phyloP scores from a whole-genome alignment of 768 basidiomycete species.

The Termitomyces eurrhizus region DNA sequence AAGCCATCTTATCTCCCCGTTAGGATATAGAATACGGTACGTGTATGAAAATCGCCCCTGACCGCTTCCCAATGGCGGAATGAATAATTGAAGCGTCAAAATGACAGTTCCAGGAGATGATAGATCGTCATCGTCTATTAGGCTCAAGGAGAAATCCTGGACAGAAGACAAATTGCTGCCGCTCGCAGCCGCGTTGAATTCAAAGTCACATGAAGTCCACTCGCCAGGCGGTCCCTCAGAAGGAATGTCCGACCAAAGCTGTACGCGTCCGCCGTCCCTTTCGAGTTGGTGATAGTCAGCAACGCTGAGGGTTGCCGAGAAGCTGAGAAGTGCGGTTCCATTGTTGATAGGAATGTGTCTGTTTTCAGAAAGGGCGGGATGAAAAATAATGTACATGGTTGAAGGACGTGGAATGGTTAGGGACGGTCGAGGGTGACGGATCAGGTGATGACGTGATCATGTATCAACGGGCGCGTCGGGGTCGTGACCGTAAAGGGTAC shows the following conservation, averaged over 20 bases:
- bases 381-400: conserved; percentile 35
- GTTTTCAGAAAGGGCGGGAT: conserved; percentile 33
- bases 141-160: not conserved
- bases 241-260: conserved; percentile 42
- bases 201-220: conserved; percentile 35
- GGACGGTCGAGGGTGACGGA: not conserved
- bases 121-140: not conserved
- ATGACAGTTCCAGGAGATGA: not conserved
- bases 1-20: conserved; percentile 42
- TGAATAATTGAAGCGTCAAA: conserved; percentile 15
- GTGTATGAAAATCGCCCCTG: conserved; percentile 35
- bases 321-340: conserved; percentile 25
- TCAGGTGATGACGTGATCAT: conserved; percentile 11
- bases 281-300: conserved; percentile 28
- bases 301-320: conserved; percentile 30
- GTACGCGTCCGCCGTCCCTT: conserved; percentile 28
- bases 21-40: conserved; percentile 43
- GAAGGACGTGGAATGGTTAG: not conserved
- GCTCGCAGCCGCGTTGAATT: conserved; percentile 1
- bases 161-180: not conserved
- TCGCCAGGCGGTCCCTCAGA: conserved; percentile 15
- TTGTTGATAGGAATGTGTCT: conserved; percentile 20
- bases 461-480: conserved; percentile 1
- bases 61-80: conserved; percentile 5
- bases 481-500: not conserved